A percentile compares a stretch with the other conserved stretches of the same genome.
These are phyloP conservation scores for Botryotinia convoluta DNA, from an alignment of 2,329 filamentous ascomycete genomes.

Conservation along the genomic window DNA sequence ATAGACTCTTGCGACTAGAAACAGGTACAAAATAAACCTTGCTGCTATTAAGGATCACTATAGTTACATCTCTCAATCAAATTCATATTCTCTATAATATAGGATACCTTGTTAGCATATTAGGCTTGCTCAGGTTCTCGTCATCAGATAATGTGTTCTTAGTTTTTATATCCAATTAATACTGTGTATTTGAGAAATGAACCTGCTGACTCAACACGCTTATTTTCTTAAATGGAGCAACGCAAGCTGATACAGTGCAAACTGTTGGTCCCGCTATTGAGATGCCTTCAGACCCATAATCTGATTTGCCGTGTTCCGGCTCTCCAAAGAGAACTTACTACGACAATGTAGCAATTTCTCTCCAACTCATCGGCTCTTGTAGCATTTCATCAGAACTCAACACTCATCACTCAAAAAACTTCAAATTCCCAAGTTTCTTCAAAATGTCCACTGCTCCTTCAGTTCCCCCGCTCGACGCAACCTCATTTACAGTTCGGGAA, in stretches of 20 bases:
- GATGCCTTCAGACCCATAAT: not conserved
- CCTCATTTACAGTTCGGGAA: not conserved
- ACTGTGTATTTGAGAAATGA: too few relatives aligned
- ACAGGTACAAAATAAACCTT: not conserved
- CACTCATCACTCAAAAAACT: not conserved
- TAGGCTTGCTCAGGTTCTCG: not conserved
- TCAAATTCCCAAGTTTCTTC: not conserved
- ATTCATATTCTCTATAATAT: not conserved
- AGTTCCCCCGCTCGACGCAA: not conserved
- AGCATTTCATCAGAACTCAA: not conserved
- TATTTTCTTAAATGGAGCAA: too few relatives aligned
- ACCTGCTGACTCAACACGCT: too few relatives aligned
- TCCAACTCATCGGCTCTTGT: not conserved
- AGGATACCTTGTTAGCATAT: not conserved
- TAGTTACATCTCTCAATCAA: not conserved
- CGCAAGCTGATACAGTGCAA: not conserved
- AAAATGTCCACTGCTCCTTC: not conserved
- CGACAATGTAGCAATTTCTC: not conserved
- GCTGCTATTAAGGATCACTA: not conserved
- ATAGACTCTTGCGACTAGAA: not conserved
- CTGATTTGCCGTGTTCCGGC: not conserved
- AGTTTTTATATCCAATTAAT: not conserved
- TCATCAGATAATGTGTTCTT: too few relatives aligned
- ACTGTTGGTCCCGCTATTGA: not conserved
- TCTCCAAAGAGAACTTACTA: not conserved